Conservation (phyloP, 331 rosid species). For the Arachis monticola region DNA sequence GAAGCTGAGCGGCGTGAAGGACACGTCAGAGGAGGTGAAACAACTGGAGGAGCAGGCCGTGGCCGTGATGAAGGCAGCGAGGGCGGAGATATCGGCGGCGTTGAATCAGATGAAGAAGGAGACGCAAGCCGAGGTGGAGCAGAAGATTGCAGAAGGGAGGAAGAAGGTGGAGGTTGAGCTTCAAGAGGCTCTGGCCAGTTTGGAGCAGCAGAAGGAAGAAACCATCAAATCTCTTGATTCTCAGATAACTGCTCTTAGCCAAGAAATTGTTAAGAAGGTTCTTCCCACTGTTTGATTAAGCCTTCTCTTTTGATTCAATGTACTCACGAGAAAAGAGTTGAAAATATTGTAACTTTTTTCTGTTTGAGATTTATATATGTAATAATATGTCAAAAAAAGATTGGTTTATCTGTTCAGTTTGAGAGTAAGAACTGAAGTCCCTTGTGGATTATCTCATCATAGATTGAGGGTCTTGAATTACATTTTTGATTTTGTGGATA, state of each 20-base stretch:
- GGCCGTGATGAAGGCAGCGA: conserved; percentile 75
- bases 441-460: too few relatives aligned
- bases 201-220: conserved; percentile 84
- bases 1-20: conserved; percentile 84
- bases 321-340: too few relatives aligned
- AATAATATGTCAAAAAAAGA: too few relatives aligned
- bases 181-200: conserved; percentile 72
- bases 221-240: conserved; percentile 82
- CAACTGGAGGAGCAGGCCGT: conserved; percentile 77
- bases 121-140: conserved; percentile 84
- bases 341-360: too few relatives aligned
- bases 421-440: too few relatives aligned
- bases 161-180: conserved; percentile 83
- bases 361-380: too few relatives aligned
- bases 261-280: conserved; percentile 91
- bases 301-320: too few relatives aligned
- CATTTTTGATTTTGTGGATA: too few relatives aligned
- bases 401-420: too few relatives aligned
- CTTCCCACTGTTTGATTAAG: conserved; percentile 57
- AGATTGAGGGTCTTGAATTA: too few relatives aligned
- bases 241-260: conserved; percentile 75
- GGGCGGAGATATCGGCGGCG: conserved; percentile 91
- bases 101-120: conserved; percentile 92
- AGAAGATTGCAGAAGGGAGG: conserved; percentile 77
- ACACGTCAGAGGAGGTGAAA: conserved; percentile 79